phyloP scores from a whole-genome alignment of 805 yeast genomes.

The Yarrowia divulgata region DNA sequence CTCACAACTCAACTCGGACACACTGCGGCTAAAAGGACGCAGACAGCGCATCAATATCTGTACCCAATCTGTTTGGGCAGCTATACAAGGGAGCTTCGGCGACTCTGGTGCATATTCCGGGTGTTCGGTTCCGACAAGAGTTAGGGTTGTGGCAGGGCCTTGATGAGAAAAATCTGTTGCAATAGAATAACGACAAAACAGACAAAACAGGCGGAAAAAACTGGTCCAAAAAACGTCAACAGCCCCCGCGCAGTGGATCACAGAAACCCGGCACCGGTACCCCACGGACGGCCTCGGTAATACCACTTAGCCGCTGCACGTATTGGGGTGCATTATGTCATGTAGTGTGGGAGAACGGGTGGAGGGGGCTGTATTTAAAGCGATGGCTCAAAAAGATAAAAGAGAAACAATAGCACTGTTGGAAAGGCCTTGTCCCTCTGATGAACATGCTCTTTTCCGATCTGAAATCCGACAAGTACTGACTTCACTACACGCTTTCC shows the following conservation, averaged over 20 bases:
- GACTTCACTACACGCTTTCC: neutral
- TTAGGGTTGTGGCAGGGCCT: neutral
- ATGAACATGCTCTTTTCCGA: neutral
- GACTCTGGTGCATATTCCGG: slow-evolving; percentile 10
- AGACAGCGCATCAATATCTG: neutral
- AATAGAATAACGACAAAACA: neutral
- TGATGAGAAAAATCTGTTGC: no score
- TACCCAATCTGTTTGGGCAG: neutral
- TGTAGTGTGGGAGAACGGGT: neutral
- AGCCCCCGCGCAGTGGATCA: neutral
- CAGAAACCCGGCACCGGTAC: neutral
- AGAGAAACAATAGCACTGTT: neutral
- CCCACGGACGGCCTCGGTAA: slow-evolving; percentile 15
- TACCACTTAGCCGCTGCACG: slow-evolving; percentile 4
- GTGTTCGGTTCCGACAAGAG: neutral
- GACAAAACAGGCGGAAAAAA: neutral
- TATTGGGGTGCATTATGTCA: slow-evolving; percentile 1
- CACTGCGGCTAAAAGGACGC: neutral
- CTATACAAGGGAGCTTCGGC: neutral
- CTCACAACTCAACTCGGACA: neutral
- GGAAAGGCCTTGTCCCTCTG: no score
- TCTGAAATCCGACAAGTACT: neutral
- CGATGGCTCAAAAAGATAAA: neutral
- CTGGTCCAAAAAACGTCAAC: neutral
- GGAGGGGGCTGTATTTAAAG: neutral